Percentiles rank a stretch among this genome's conserved stretches.
These are phyloP conservation scores for Calocybe gambosa DNA, from an alignment of 1,284 basidiomycete species.

Conservation along the genomic window DNA sequence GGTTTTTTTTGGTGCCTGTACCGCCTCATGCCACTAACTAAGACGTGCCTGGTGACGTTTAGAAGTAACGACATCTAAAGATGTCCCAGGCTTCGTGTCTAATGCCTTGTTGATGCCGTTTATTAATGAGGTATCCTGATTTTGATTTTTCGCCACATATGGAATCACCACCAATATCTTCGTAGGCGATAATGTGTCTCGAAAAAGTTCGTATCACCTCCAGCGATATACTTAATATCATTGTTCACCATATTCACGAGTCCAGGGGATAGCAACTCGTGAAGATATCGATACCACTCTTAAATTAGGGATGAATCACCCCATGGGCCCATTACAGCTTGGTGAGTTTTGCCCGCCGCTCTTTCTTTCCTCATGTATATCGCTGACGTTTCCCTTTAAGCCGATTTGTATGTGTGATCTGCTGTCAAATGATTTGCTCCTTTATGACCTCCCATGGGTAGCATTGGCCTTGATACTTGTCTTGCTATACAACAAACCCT, in stretches of 20 bases:
- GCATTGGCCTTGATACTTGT: slow-evolving; percentile 90
- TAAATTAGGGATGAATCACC: slow-evolving; percentile 91
- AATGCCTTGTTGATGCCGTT: slow-evolving; percentile 90
- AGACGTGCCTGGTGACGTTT: background rate
- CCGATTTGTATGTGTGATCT: slow-evolving; percentile 63
- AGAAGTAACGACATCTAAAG: slow-evolving; percentile 86
- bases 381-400: slow-evolving; percentile 28
- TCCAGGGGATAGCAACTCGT: slow-evolving; percentile 78
- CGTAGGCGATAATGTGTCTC: slow-evolving; percentile 84
- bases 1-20: slow-evolving; percentile 94
- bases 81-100: slow-evolving; percentile 88
- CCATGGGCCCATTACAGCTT: slow-evolving; percentile 88
- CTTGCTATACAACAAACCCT: slow-evolving; percentile 87
- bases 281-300: slow-evolving; percentile 96
- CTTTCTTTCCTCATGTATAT: background rate
- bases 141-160: slow-evolving; percentile 22
- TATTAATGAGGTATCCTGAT: slow-evolving; percentile 68
- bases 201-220: slow-evolving; percentile 55
- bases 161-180: slow-evolving; percentile 22
- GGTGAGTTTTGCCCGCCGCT: slow-evolving; percentile 33
- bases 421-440: slow-evolving; percentile 1
- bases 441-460: slow-evolving; percentile 25
- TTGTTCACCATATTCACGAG: background rate
- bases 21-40: background rate
- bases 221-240: background rate